A percentile compares a stretch with the other conserved stretches of the same genome.
These are phyloP conservation scores for Diplotaxis tenuifolia DNA, from an alignment of 345 rosid genomes.

Conservation along the genomic window DNA sequence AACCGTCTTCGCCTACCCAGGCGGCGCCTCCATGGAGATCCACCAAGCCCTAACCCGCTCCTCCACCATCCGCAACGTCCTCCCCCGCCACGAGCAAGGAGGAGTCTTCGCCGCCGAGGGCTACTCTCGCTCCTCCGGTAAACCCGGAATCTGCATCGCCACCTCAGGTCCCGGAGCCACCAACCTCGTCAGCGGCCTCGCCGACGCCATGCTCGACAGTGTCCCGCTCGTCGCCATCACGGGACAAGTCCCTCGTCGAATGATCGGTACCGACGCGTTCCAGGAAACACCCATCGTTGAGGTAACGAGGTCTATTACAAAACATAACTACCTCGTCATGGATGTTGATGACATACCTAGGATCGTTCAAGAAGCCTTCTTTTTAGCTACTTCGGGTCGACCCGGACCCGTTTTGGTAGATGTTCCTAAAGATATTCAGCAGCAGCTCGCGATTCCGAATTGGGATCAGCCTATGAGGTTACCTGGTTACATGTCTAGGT, in stretches of 20 bases:
- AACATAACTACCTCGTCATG: constrained; percentile 83
- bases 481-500: constrained; percentile 71
- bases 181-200: constrained; percentile 88
- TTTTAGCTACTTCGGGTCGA: constrained; percentile 76
- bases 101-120: constrained; percentile 96
- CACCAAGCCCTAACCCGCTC: constrained; percentile 98
- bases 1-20: constrained; percentile 86
- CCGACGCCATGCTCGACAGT: constrained; percentile 90
- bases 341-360: constrained; percentile 90
- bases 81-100: constrained; percentile 97
- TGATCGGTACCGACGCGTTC: constrained; percentile 96
- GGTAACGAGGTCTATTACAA: constrained; percentile 87
- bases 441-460: constrained; percentile 76
- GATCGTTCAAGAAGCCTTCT: constrained; percentile 77
- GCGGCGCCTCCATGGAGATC: constrained; percentile 97
- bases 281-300: constrained; percentile 95
- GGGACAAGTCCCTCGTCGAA: constrained; percentile 89
- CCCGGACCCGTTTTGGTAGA: constrained; percentile 96
- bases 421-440: constrained; percentile 92
- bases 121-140: constrained; percentile 81
- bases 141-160: constrained; percentile 89
- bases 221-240: constrained; percentile 89
- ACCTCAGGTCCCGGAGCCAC: constrained; percentile 98
- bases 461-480: constrained; percentile 61
- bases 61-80: constrained; percentile 64